Base-by-base conservation (phyloP, 129 eudicot species). In the Kitagawia praeruptora region DNA sequence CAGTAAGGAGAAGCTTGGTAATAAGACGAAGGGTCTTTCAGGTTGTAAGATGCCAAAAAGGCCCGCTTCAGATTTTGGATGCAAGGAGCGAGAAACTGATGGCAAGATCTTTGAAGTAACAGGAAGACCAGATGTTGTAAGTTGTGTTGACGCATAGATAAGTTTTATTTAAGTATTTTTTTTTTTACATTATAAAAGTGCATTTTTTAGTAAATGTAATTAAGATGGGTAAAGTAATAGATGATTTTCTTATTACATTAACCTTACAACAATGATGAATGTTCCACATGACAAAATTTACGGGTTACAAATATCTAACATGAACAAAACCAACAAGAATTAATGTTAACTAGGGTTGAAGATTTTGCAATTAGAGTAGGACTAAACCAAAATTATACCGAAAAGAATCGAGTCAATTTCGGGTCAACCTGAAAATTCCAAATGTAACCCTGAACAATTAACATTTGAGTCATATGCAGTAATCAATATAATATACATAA, bases 121-220 rank as follows among this genome's bases (percentile, higher is more conserved):
- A 49, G 83, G 79, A 81, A 88, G 84, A 44, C 91, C 96, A 54
- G 85, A 78, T 76, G 80, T 66, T 76, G 97, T 92, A 90, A 90
- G 97, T 92, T 87, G 53, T 71, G 46, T 87, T 48, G 39, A 67
- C 3, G 13, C 73, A 31, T 12, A 31, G 16, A 66, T 31, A 31
- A 67, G 41, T 12, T 31, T 31, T 67, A 8, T 67, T 3, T 23
- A 28, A 11, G 8, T 25, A n/a, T 66, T 71, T 40, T 38, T 76
- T 14, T 6, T n/a, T 40, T 74, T 9, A 74, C 47, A 73, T 42
- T 73, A 23, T 7, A 44, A 4, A 74, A 21, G n/a, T n/a, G 47
- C 48, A 42, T 12, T 3, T 38, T 23, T 44, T 25, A 27, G 48
- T 41, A 74, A 41, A n/a, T 25, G 23, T 44, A n/a, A n/a, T n/a